Evolutionary conservation across 1,284 basidiomycete genomes (phyloP).

Genomic region (Ceratobasidium sp.): DNA sequence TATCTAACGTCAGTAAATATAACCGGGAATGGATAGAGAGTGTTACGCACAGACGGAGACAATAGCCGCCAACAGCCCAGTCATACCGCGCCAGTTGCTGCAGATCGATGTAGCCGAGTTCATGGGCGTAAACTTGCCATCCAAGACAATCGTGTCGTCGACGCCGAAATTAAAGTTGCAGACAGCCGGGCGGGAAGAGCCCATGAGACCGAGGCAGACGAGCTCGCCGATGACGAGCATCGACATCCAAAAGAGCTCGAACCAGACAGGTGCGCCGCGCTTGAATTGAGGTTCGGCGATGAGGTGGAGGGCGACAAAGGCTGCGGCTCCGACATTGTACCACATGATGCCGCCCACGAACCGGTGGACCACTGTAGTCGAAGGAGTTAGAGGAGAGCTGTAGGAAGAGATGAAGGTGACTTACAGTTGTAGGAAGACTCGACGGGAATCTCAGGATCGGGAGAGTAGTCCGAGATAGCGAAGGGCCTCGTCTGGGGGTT

Average conservation of each 20-base stretch:
- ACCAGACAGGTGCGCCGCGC: conserved; percentile 50
- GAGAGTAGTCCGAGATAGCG: conserved; percentile 14
- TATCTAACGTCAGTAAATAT: no score
- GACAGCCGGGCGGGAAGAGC: conserved; percentile 35
- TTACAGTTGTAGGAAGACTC: conserved; percentile 22
- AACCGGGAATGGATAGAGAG: not conserved
- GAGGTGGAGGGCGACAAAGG: conserved; percentile 57
- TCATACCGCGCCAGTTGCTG: conserved; percentile 48
- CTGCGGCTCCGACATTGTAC: conserved; percentile 48
- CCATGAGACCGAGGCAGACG: conserved; percentile 45
- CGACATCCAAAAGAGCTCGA: conserved; percentile 47
- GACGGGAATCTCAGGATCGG: not conserved
- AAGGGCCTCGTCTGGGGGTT: conserved; percentile 35
- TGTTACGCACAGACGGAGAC: conserved; percentile 39
- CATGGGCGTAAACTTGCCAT: not conserved
- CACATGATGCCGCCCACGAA: conserved; percentile 15
- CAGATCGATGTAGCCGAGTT: conserved; percentile 46
- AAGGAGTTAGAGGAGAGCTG: not conserved
- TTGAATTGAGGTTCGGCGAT: conserved; percentile 53
- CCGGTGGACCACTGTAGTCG: not conserved
- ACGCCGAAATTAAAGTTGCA: conserved; percentile 33
- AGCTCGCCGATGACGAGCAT: conserved; percentile 42
- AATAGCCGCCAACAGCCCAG: conserved; percentile 41
- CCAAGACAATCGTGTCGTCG: not conserved
- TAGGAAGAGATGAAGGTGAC: not conserved